These are phyloP conservation scores for Cercospora nicotianae DNA, from an alignment of 2,329 filamentous ascomycete species.

Conservation along the genomic window DNA sequence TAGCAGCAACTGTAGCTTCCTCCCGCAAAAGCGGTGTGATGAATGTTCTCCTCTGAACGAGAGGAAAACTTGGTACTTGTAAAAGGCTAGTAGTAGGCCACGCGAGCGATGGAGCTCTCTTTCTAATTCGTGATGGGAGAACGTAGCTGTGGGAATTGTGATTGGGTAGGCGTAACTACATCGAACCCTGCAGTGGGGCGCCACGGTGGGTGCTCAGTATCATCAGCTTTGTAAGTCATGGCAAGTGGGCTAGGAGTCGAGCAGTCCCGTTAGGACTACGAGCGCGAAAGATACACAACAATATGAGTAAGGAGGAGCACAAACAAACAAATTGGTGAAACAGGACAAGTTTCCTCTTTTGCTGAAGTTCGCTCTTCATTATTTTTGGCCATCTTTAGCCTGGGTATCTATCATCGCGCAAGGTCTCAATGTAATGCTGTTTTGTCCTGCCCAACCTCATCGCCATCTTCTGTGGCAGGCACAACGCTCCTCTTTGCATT, in stretches of 20 bases:
- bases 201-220: not conserved
- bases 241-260: not conserved
- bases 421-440: not conserved
- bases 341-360: too few species aligned
- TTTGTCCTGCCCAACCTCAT: not conserved
- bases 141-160: not conserved
- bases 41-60: not conserved
- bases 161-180: not conserved
- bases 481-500: not conserved
- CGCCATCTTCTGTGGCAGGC: not conserved
- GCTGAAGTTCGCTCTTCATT: not conserved
- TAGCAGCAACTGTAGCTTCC: not conserved
- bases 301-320: too few species aligned
- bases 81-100: not conserved
- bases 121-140: not conserved
- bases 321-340: too few species aligned
- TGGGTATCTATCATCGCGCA: slow-evolving; percentile 5
- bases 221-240: not conserved
- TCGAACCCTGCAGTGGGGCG: not conserved
- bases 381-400: not conserved
- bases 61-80: not conserved
- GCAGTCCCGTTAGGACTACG: not conserved
- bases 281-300: not conserved
- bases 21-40: not conserved
- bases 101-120: not conserved